Evolutionary conservation across 768 basidiomycete genomes (phyloP).

Genomic region (Phallus indusiatus): DNA sequence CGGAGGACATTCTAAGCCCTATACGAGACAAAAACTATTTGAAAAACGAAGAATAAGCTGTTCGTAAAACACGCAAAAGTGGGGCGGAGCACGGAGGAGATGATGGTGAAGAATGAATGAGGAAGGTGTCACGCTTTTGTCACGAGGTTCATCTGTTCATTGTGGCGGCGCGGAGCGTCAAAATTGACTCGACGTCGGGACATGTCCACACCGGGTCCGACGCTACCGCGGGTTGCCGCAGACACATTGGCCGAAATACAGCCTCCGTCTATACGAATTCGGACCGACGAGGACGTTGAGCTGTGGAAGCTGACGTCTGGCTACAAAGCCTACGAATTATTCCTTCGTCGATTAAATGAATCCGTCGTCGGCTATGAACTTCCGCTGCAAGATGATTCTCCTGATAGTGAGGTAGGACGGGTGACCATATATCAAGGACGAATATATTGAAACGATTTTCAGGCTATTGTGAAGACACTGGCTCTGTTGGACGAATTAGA

Average conservation of each 20-base stretch:
- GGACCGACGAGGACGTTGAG: conserved; percentile 61
- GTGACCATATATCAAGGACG: conserved; percentile 2
- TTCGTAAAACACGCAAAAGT: neutral
- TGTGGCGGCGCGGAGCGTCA: neutral
- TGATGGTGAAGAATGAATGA: conserved; percentile 1
- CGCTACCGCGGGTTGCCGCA: neutral
- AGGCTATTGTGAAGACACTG: conserved; percentile 44
- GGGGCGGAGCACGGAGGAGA: neutral
- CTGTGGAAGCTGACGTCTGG: conserved; percentile 64
- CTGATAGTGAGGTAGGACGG: conserved; percentile 15
- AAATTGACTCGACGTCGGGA: neutral
- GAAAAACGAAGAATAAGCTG: neutral
- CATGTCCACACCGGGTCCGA: neutral
- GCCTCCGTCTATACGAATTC: conserved; percentile 32
- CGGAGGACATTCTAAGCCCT: conserved; percentile 5
- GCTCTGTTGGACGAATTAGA: conserved; percentile 56
- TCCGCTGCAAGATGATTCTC: conserved; percentile 34
- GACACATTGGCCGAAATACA: neutral
- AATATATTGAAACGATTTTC: conserved; percentile 1
- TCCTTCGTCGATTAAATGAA: conserved; percentile 67
- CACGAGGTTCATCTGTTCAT: neutral
- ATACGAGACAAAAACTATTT: neutral
- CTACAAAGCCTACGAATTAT: conserved; percentile 65
- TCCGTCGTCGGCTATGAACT: conserved; percentile 61
- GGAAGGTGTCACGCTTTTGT: neutral